Conservation (phyloP, 176 grass and related monocot genomes). For the sorghum (Sorghum bicolor) region Sorghum_bicolor_NCBIv3 NC_012878.2:48972501-48973000, state of each 20-base stretch:
- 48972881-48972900: neutral
- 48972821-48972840: neutral
- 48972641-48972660: slow-evolving; percentile 8
- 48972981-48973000: neutral
- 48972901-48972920: neutral
- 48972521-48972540: neutral
- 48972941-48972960: neutral
- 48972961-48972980: neutral
- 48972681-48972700: neutral
- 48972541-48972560: neutral
- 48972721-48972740: slow-evolving; percentile 14
- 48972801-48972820: neutral
- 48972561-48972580: neutral
- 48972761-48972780: slow-evolving; percentile 7
- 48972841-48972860: neutral
- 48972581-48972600: neutral
- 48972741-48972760: neutral
- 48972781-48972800: neutral
- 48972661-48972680: neutral
- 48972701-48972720: neutral
- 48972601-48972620: neutral
- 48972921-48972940: neutral
- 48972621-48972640: neutral
- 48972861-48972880: neutral
- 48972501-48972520: slow-evolving; percentile 6